Conservation (phyloP, 257 asterid genomes). For the Osmanthus fragrans region DNA sequence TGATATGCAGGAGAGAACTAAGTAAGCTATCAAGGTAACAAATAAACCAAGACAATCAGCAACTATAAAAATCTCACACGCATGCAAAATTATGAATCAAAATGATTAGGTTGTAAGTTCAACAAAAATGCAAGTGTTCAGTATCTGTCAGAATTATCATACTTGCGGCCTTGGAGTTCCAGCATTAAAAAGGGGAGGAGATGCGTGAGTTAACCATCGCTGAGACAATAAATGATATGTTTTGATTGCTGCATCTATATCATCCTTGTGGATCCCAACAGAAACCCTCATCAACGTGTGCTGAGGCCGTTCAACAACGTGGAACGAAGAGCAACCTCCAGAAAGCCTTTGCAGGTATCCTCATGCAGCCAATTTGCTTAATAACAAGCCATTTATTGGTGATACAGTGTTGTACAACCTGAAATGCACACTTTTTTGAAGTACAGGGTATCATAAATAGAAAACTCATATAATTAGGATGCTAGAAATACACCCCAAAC, state of each 20-base stretch:
- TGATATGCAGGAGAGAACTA: slow-evolving; percentile 7
- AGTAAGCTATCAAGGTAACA: background rate
- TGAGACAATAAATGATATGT: slow-evolving; percentile 61
- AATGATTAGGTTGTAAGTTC: background rate
- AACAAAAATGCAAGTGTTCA: background rate
- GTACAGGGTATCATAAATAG: too few species aligned
- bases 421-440: too few species aligned
- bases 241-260: slow-evolving; percentile 38
- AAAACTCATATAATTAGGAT: too few species aligned
- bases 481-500: too few species aligned
- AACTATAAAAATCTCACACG: background rate
- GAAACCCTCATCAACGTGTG: slow-evolving; percentile 98
- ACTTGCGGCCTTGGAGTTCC: slow-evolving; percentile 99
- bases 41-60: background rate
- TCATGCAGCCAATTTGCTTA: too few species aligned
- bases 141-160: slow-evolving; percentile 14
- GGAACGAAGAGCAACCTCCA: too few species aligned
- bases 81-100: background rate
- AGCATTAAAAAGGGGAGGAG: slow-evolving; percentile 93
- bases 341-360: too few species aligned
- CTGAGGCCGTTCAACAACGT: slow-evolving; percentile 97
- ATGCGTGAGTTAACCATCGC: slow-evolving; percentile 80
- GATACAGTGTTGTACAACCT: too few species aligned
- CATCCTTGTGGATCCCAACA: slow-evolving; percentile 89
- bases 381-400: too few species aligned